Evolutionary conservation across 805 yeast species (phyloP), one percentile per base, ranked within the genome.

Genomic region (Nakazawaea peltata): DNA sequence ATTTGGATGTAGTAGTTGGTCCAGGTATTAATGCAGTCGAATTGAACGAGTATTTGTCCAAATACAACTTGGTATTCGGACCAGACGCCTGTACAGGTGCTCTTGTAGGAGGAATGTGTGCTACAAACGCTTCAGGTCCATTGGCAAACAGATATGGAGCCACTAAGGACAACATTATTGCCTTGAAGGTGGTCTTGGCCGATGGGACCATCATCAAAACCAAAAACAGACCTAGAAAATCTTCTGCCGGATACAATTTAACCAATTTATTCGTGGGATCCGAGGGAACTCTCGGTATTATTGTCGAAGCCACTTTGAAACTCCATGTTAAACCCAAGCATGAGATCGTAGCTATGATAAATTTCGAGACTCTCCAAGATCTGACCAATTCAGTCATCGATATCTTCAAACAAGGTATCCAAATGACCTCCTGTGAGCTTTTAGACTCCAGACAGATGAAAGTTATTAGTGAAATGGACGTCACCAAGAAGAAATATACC

Each of bases 61-160:
- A 70, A 6, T 49, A 67, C 33, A 71, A 71, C 0, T 53, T 78
- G 15, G 47, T 83, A 50, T 78, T 83, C 51, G 92, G 92, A 0
- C 81, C 82, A 12, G 90, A 81, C 52, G 81, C 65, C 1, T 88
- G 88, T 30, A 87, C 90, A 16, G 86, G 86, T 36, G 92, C 90
- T 1, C 67, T 77, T 42, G 76, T 83, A 38, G 83, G 85, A 26
- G 94, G 94, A 4, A 79, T 81, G 74, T 73, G 77, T 30, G 81
- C 79, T 7, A 81, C 84, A 17, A 77, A 81, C 22, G 81, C 90
- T 40, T 80, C 88, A 0, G 94, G 94, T 5, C 79, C 90, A 3
- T 78, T 81, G 46, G 88, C 90, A 18, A 74, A 77, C 18, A 56
- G 84, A 33, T 82, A 81, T 45, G 94, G 94, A 15, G 83, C 90